These are phyloP conservation scores for Halocafeteria seosinensis DNA, from an alignment of 108 stramenopile genomes.

Conservation along the genomic window DNA sequence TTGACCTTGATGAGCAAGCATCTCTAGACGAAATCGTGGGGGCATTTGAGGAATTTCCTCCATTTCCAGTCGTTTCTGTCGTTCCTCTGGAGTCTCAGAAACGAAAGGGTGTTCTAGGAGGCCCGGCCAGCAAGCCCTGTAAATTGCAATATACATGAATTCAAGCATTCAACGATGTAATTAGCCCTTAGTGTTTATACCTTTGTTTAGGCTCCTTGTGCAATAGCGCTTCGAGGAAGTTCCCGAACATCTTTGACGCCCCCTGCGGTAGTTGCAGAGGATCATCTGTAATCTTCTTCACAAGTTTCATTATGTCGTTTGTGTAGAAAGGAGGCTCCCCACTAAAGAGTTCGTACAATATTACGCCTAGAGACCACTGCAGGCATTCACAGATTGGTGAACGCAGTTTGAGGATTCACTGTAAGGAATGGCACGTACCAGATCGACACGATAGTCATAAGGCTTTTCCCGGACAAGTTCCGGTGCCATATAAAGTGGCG, in stretches of 20 bases:
- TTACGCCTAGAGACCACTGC: slow-evolving; percentile 46
- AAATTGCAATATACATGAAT: no score
- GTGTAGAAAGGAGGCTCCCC: slow-evolving; percentile 56
- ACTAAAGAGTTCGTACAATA: slow-evolving; percentile 42
- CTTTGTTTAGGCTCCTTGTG: slow-evolving; percentile 31
- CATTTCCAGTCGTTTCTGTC: no score
- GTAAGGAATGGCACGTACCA: no score
- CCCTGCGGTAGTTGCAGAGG: slow-evolving; percentile 30
- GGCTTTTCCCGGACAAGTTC: slow-evolving; percentile 50
- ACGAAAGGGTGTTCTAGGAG: neutral
- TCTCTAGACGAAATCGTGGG: no score
- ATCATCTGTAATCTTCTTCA: slow-evolving; percentile 47
- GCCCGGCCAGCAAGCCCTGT: neutral
- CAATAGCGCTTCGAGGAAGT: slow-evolving; percentile 38
- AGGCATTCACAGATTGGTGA: no score
- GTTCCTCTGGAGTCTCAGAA: no score
- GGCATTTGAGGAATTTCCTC: no score
- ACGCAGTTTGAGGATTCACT: no score
- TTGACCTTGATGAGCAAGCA: no score
- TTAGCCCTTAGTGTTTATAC: no score
- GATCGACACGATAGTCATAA: slow-evolving; percentile 43
- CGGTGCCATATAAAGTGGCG: slow-evolving; percentile 53
- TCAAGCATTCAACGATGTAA: no score
- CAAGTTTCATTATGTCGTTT: slow-evolving; percentile 44
- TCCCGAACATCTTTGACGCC: slow-evolving; percentile 20